These are phyloP conservation scores for Gynochthodes officinalis DNA, from an alignment of 257 asterid genomes.

Conservation along the genomic window DNA sequence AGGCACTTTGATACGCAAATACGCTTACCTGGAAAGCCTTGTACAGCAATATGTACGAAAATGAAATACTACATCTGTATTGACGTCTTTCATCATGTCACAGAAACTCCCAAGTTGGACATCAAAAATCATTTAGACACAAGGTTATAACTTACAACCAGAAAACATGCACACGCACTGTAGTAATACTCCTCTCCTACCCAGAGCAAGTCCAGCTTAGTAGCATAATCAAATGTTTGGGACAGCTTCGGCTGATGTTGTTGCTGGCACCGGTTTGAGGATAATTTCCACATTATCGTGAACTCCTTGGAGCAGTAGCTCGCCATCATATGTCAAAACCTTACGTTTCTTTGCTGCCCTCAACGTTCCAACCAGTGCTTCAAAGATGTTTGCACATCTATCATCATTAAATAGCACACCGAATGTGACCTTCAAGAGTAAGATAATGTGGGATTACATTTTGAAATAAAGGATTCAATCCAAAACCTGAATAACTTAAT, in stretches of 20 bases:
- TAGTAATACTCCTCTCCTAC: no score
- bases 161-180: not conserved
- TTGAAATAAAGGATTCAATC: not conserved
- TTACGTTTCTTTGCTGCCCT: constrained; percentile 95
- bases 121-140: not conserved
- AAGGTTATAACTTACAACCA: not conserved
- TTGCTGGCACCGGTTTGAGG: constrained; percentile 44
- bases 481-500: no score
- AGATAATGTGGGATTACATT: not conserved
- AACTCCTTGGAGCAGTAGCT: constrained; percentile 89
- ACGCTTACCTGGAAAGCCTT: no score
- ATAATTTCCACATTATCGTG: constrained; percentile 83
- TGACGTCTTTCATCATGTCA: not conserved
- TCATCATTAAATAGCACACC: constrained; percentile 86
- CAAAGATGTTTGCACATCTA: constrained; percentile 91
- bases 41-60: no score
- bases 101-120: not conserved
- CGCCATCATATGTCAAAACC: constrained; percentile 79
- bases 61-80: no score
- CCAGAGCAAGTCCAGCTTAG: no score
- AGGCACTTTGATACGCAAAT: no score
- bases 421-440: constrained; percentile 69
- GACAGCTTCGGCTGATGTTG: constrained; percentile 13
- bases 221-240: not conserved
- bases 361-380: constrained; percentile 92